A percentile compares a stretch with the other conserved stretches of the same genome.
Conservation (phyloP, 805 yeast species). For the Sugiyamaella mastotermitis region DNA sequence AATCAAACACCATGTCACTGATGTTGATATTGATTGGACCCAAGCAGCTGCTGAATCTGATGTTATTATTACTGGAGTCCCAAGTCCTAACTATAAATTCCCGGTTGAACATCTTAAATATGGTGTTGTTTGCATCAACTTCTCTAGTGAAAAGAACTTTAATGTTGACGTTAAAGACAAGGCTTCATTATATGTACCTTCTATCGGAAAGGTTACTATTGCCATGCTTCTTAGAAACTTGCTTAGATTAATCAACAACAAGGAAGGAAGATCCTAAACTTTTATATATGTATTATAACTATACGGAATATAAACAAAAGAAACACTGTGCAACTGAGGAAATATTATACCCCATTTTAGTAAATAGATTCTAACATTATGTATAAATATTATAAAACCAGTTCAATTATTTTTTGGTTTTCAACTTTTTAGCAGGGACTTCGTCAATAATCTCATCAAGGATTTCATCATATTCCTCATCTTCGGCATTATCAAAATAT, state of each 20-base stretch:
- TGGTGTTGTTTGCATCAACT: slow-evolving; percentile 89
- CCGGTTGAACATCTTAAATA: slow-evolving; percentile 73
- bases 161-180: slow-evolving; percentile 67
- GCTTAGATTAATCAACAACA: slow-evolving; percentile 73
- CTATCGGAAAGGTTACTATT: slow-evolving; percentile 94
- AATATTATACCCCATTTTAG: no score
- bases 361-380: neutral
- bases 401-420: slow-evolving; percentile 4
- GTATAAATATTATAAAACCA: neutral
- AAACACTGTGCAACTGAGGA: no score
- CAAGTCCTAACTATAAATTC: slow-evolving; percentile 74
- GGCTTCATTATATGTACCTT: slow-evolving; percentile 91
- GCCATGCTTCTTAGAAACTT: slow-evolving; percentile 89
- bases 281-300: neutral
- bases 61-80: slow-evolving; percentile 95
- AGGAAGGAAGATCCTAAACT: slow-evolving; percentile 18
- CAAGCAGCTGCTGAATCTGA: slow-evolving; percentile 71
- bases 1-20: slow-evolving; percentile 75
- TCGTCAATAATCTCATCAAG: slow-evolving; percentile 11
- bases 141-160: slow-evolving; percentile 85
- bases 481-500: slow-evolving; percentile 42
- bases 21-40: slow-evolving; percentile 46
- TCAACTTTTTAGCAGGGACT: slow-evolving; percentile 13
- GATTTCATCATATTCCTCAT: slow-evolving; percentile 16
- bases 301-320: no score